A percentile compares a stretch with the other conserved stretches of the same genome.
Conservation (phyloP, 1,139 yeast species). For the Saccharomyces hybrid region DNA sequence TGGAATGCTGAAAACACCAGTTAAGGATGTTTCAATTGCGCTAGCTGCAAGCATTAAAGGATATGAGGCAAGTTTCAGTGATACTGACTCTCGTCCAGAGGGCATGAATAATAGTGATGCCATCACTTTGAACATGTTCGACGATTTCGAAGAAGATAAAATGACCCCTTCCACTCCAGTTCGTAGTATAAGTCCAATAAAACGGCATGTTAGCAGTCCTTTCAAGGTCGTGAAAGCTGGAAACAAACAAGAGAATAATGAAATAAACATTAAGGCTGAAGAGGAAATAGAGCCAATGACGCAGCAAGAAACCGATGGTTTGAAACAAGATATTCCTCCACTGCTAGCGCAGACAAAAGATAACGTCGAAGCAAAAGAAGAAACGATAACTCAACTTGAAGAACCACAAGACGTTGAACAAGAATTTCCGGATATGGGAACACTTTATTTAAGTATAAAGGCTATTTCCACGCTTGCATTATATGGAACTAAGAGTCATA, state of each 20-base stretch:
- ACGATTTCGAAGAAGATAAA: neutral
- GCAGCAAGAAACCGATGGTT: neutral
- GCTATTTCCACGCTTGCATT: constrained; percentile 51
- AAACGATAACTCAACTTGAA: neutral
- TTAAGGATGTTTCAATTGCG: constrained; percentile 8
- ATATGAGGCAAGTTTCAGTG: constrained; percentile 2
- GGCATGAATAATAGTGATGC: neutral
- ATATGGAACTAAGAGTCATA: constrained; percentile 47
- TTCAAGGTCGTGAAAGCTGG: constrained; percentile 16
- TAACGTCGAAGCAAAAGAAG: neutral
- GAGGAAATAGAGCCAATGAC: neutral
- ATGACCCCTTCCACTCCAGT: neutral
- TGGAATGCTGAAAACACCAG: constrained; percentile 10
- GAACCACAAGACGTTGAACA: constrained; percentile 2
- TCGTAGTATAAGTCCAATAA: constrained; percentile 7
- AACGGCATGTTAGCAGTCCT: constrained; percentile 21
- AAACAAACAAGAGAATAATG: neutral
- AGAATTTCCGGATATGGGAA: constrained; percentile 49
- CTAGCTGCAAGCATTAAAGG: constrained; percentile 12
- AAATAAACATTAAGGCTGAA: neutral
- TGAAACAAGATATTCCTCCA: neutral
- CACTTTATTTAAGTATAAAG: constrained; percentile 61
- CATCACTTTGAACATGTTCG: neutral
- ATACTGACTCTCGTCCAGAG: neutral
- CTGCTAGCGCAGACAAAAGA: neutral